Conservation (phyloP, 805 yeast genomes). For the Kazachstania taianensis region DNA sequence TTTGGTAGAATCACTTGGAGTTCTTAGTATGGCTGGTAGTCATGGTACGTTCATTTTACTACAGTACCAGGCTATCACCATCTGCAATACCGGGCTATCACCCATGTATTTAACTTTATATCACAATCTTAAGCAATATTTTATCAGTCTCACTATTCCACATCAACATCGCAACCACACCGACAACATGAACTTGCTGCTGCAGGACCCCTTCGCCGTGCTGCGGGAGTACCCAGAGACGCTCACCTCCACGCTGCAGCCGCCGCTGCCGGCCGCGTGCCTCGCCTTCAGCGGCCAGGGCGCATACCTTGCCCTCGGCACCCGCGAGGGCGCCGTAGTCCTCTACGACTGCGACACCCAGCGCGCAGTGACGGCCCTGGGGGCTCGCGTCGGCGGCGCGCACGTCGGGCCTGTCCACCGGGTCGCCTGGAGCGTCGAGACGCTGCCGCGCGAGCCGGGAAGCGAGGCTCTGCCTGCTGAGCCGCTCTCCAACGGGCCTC, state of each 20-base stretch:
- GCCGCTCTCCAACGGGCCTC: too few relatives aligned
- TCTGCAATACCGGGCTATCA: too few relatives aligned
- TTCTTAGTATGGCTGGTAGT: too few relatives aligned
- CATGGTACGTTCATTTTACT: too few relatives aligned
- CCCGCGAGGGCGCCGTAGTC: constrained; percentile 60
- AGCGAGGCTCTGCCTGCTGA: too few relatives aligned
- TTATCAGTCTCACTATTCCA: too few relatives aligned
- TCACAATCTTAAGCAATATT: too few relatives aligned
- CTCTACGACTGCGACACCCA: constrained; percentile 65
- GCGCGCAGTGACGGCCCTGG: constrained; percentile 23
- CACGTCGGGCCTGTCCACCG: constrained; percentile 71
- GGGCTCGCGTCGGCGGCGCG: constrained; percentile 46
- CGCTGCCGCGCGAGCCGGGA: too few relatives aligned
- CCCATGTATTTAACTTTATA: too few relatives aligned
- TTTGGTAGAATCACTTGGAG: too few relatives aligned
- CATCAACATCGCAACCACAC: too few relatives aligned
- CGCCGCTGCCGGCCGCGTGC: constrained; percentile 56
- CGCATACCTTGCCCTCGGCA: constrained; percentile 77
- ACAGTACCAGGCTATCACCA: too few relatives aligned
- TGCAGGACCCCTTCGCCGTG: constrained; percentile 84
- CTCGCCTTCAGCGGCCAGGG: constrained; percentile 65
- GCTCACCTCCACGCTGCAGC: constrained; percentile 53
- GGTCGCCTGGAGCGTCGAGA: constrained; percentile 49
- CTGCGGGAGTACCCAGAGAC: constrained; percentile 88
- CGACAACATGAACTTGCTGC: constrained; percentile 49